phyloP scores from a whole-genome alignment of 2,329 filamentous ascomycete genomes.

The Leptographium flavum region DNA sequence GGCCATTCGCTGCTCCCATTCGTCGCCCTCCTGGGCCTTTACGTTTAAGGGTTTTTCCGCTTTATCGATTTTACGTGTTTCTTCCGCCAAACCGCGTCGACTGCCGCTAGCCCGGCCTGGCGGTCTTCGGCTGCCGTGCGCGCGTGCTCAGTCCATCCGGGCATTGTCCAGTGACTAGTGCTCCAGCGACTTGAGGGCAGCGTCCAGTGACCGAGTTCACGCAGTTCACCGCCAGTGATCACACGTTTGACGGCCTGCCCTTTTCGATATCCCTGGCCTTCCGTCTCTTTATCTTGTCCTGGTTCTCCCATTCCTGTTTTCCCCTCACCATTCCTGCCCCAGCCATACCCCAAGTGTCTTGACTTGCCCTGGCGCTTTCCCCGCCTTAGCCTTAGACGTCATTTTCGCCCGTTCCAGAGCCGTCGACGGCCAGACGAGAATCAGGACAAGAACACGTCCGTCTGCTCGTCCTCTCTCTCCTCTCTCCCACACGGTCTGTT shows the following conservation, averaged over 20 bases:
- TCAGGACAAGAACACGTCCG: not conserved
- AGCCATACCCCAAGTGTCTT: not conserved
- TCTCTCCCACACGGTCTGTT: not conserved
- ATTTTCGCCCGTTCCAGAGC: conserved; percentile 1
- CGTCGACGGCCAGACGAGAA: not conserved
- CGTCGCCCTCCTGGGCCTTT: not conserved
- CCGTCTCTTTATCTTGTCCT: not conserved
- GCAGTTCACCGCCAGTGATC: conserved; percentile 1
- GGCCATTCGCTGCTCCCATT: not conserved
- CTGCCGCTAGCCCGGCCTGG: conserved; percentile 1
- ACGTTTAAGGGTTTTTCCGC: no score
- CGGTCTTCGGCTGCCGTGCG: not conserved
- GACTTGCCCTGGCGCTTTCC: not conserved
- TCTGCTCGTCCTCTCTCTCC: not conserved
- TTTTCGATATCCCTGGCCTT: not conserved
- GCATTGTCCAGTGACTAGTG: not conserved
- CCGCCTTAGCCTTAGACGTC: not conserved
- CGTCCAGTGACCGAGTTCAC: not conserved
- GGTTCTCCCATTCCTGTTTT: not conserved
- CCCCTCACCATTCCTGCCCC: not conserved
- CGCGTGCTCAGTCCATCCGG: no score
- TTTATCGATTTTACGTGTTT: no score
- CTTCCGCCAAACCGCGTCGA: not conserved
- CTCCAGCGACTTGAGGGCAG: not conserved
- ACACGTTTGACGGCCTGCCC: conserved; percentile 1